phyloP scores from a whole-genome alignment of 805 yeast genomes.

The Pichia membranifaciens region DNA sequence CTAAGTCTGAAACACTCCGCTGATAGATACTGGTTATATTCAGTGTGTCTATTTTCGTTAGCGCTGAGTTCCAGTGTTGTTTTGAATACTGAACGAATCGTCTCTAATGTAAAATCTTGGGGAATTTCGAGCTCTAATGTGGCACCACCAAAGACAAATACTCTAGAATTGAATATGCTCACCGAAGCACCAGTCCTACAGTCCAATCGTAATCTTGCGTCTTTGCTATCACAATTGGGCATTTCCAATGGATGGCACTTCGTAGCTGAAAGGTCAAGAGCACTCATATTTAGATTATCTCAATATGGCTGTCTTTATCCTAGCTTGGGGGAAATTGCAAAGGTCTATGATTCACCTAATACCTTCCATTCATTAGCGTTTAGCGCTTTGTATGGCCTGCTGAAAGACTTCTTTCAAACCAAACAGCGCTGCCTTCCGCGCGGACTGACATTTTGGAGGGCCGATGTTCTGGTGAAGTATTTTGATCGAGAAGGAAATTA shows the following conservation, averaged over 20 bases:
- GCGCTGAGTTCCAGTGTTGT: neutral
- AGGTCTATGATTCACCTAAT: too few species aligned
- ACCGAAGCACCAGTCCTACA: slow-evolving; percentile 67
- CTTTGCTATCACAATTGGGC: slow-evolving; percentile 46
- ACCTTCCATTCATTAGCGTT: too few species aligned
- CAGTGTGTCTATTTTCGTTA: neutral
- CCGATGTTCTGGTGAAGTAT: too few species aligned
- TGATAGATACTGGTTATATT: slow-evolving; percentile 38
- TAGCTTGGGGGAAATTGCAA: too few species aligned
- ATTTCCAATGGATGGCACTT: slow-evolving; percentile 50
- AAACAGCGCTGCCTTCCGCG: too few species aligned
- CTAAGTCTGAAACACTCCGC: slow-evolving; percentile 59
- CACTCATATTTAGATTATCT: slow-evolving; percentile 36
- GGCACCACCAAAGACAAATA: slow-evolving; percentile 66
- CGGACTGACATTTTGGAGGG: too few species aligned
- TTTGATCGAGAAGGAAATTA: too few species aligned
- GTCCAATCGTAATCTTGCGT: slow-evolving; percentile 49
- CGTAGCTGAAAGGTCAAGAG: slow-evolving; percentile 59
- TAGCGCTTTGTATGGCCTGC: too few species aligned
- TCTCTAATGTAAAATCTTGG: slow-evolving; percentile 32
- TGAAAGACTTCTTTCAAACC: too few species aligned
- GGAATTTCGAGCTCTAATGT: slow-evolving; percentile 49
- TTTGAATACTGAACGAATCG: slow-evolving; percentile 35
- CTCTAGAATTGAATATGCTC: slow-evolving; percentile 49
- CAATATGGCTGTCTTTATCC: too few species aligned